Evolutionary conservation across 148 eudicot species (phyloP).

Genomic region (Camellia japonica): DNA sequence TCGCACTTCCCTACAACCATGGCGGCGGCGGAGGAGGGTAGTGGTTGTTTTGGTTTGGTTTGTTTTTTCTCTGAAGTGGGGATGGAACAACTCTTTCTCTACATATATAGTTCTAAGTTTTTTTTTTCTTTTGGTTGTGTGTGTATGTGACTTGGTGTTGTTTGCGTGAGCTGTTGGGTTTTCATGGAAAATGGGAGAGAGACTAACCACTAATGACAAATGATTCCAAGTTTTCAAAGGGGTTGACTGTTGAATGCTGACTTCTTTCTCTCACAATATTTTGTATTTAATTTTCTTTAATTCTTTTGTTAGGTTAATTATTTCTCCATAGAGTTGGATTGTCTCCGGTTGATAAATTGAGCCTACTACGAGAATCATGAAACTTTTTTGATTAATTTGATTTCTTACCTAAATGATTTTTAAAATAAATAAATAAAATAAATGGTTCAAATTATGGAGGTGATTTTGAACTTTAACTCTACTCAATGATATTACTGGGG

Average conservation of each 20-base stretch:
- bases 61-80: neutral
- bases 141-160: neutral
- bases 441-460: too few relatives aligned
- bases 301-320: too few relatives aligned
- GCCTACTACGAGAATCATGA: too few relatives aligned
- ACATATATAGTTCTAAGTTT: neutral
- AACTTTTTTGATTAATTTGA: too few relatives aligned
- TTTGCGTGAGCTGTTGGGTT: neutral
- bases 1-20: neutral
- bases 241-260: slow-evolving; percentile 4
- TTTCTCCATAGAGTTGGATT: too few relatives aligned
- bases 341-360: too few relatives aligned
- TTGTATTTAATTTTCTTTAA: neutral
- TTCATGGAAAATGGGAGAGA: neutral
- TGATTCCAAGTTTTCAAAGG: neutral
- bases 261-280: neutral
- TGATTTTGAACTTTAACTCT: too few relatives aligned
- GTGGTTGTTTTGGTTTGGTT: neutral
- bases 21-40: neutral
- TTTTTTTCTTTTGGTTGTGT: neutral
- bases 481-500: too few relatives aligned
- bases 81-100: neutral
- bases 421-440: too few relatives aligned
- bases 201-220: neutral
- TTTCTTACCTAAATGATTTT: too few relatives aligned